Base-by-base conservation (phyloP, 805 yeast genomes). In the Groenewaldozyma salmanticensis region DNA sequence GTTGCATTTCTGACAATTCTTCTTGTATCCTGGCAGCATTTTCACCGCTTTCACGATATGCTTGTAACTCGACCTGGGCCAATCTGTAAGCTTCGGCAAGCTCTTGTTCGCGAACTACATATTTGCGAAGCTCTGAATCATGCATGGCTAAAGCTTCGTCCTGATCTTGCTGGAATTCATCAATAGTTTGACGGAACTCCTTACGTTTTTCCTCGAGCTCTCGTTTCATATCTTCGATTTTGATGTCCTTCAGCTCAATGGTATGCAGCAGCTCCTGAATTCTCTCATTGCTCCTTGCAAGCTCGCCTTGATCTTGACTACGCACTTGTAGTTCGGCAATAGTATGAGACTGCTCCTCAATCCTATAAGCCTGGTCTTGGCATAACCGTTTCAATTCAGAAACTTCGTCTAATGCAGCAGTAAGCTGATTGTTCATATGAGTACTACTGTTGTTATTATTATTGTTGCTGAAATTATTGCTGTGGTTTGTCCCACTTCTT, bases 171-270 rank as follows among this genome's bases (percentile, higher is more conserved):
- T 55, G 54, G 11, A 52, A 46, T n/a, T 46, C 44, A 38, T 55
- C 61, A 29, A 55, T 45, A 4, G 54, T 51, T 17, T 42, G 49
- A 15, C 65, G 46, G 47, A 61, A 63, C 50, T 52, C 64, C 35
- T 37, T 52, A 19, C 57, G 49, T 44, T 52, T 59, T 33, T 38
- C 48, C 34, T 49, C 66, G 33, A 55, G 41, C 37, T 54, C 58
- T 21, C 48, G 24, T 43, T 52, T 49, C 40, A 56, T 47, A 5
- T 37, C 45, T 5, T 46, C 48, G 21, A 57, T 54, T 42, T 52
- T 55, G 9, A 52, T 48, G 29, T 58, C 62, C 20, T 51, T 49
- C 36, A 57, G 58, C 16, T 44, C 48, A 18, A 55, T 47, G 18
- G 49, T 21, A 29, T 47, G 45, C 17, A 47, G 41, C 31, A 63